Conservation (phyloP, 2,329 filamentous ascomycete species). For the Epichloe gansuensis region DNA sequence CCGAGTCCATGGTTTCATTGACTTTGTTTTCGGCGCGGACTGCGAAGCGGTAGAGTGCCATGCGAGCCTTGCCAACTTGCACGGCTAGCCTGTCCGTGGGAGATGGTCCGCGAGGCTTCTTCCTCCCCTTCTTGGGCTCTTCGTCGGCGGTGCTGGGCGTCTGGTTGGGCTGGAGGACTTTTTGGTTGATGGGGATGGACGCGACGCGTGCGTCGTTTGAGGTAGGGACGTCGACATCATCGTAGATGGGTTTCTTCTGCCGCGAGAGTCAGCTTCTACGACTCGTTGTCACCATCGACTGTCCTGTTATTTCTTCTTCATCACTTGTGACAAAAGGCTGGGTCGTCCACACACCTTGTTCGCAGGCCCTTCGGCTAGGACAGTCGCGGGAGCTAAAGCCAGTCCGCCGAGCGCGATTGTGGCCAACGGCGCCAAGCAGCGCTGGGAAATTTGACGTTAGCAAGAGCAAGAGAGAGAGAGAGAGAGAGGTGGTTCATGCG, state of each 20-base stretch:
- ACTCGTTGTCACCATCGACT: not conserved
- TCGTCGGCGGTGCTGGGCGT: slow-evolving; percentile 16
- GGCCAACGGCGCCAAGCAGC: slow-evolving; percentile 41
- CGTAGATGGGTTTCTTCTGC: slow-evolving; percentile 66
- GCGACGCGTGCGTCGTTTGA: slow-evolving; percentile 14
- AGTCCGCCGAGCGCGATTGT: slow-evolving; percentile 37
- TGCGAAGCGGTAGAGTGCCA: slow-evolving; percentile 69
- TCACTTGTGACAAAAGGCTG: not conserved
- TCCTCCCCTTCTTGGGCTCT: slow-evolving; percentile 17
- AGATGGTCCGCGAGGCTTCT: slow-evolving; percentile 42
- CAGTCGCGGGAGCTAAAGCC: slow-evolving; percentile 34
- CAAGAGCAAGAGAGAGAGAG: slow-evolving; percentile 11
- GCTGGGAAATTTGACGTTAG: slow-evolving; percentile 25
- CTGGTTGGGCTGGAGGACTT: slow-evolving; percentile 12
- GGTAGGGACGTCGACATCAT: slow-evolving; percentile 44
- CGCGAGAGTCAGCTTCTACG: not conserved
- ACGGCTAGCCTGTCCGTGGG: slow-evolving; percentile 81
- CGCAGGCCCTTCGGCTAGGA: slow-evolving; percentile 39
- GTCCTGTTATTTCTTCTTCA: not conserved
- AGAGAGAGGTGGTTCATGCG: slow-evolving; percentile 5
- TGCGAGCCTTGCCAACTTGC: slow-evolving; percentile 67
- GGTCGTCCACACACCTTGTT: slow-evolving; percentile 17
- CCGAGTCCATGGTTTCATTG: slow-evolving; percentile 69
- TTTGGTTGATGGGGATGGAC: slow-evolving; percentile 13
- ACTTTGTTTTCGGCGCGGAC: slow-evolving; percentile 66